Evolutionary conservation across 164 flowering plant species (phyloP), one percentile per base, ranked within the genome.

Genomic region (Saururus chinensis): DNA sequence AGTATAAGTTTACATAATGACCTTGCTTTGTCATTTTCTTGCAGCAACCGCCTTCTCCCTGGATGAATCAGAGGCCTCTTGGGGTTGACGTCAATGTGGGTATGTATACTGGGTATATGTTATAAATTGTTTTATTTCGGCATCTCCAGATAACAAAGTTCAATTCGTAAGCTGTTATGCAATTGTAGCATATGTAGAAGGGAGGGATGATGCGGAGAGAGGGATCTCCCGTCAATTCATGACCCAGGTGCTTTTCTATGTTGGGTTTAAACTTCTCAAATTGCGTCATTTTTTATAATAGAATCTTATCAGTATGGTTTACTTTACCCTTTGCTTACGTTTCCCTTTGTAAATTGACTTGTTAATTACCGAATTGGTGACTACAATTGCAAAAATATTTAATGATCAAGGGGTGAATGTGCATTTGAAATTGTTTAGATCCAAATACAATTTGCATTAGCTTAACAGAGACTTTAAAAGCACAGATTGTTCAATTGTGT

Each of bases 31-130:
- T 19, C 16, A 37, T 60, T 63, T 12, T 37, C 69, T 35, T 68
- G 73, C 92, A 85, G 95, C 92, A 68, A 72, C 81, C 92, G 63
- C 88, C 95, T 59, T 83, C 97, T 60, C 81, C 96, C 51, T 90
- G 97, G 96, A 71, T 80, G 74, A 75, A 65, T 65, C 95, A 82
- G 66, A 80, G 99, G 70, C 83, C 95, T 37, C 80, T 86, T 56
- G 77, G 80, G 57, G 85, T 81, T 60, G 97, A 93, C 78, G 98
- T 93, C 60, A 90, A 93, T 79, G 85, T 90, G 64, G 97, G 99
- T 89, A 64, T 78, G 97, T 74, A 45, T 26, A 7, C 20, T 35
- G 42, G 37, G 17, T 35, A n/a, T 55, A 22, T 24, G 19, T 55
- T 23, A 23, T 23, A 11, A 4, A 35, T 55, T 6, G 21, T 23